These are phyloP conservation scores for Aquilaria yunnanensis DNA, from an alignment of 345 rosid species.

Conservation along the genomic window DNA sequence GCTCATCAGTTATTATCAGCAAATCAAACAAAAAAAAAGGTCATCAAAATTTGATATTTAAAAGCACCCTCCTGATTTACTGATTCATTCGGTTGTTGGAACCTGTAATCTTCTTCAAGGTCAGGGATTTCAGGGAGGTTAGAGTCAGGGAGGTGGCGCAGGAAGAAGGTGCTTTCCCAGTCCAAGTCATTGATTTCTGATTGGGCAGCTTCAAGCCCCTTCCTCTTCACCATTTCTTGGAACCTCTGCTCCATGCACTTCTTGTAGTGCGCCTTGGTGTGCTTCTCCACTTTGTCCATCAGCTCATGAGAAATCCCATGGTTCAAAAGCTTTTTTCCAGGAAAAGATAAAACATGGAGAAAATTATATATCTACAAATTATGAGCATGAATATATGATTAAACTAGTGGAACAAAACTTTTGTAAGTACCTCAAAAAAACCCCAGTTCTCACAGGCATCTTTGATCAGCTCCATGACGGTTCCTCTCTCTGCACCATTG, in stretches of 20 bases:
- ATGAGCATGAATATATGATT: not conserved
- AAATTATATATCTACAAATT: not conserved
- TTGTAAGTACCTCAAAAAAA: conserved; percentile 52
- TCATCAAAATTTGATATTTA: too few species aligned
- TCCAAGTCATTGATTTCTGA: conserved; percentile 46
- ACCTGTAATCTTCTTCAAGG: conserved; percentile 43
- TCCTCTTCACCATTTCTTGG: conserved; percentile 49
- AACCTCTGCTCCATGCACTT: conserved; percentile 52
- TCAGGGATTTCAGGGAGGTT: conserved; percentile 48
- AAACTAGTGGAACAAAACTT: too few species aligned
- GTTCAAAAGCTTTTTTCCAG: conserved; percentile 35
- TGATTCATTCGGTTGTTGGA: too few species aligned
- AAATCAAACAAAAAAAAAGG: too few species aligned
- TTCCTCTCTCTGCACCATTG: conserved; percentile 46
- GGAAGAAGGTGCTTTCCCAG: conserved; percentile 72
- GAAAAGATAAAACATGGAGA: not conserved
- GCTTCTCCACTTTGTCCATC: conserved; percentile 59
- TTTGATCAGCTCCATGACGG: conserved; percentile 42
- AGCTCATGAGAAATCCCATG: conserved; percentile 55
- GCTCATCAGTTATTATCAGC: not conserved
- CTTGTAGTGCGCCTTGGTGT: conserved; percentile 55
- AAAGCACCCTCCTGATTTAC: too few species aligned
- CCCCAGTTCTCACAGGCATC: conserved; percentile 76
- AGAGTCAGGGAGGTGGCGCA: conserved; percentile 53
- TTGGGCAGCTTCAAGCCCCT: conserved; percentile 41